Evolutionary conservation across 805 yeast genomes (phyloP), one percentile per base, ranked within the genome.

Genomic region (Isabelozyma gotoi): DNA sequence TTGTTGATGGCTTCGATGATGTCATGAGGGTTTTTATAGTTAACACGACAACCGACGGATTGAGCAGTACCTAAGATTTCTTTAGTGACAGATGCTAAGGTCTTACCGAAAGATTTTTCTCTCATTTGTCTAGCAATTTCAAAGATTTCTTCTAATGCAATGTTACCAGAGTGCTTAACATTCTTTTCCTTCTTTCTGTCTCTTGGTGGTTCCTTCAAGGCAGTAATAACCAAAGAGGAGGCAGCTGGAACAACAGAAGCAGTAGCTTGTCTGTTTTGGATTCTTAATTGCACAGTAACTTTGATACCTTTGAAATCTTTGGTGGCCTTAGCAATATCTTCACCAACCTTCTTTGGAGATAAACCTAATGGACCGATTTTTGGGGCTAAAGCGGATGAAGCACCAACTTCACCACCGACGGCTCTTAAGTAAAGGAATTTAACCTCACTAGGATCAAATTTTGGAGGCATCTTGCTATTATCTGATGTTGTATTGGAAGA

Each of bases 161-260:
- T 83, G 92, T 92, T 94, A 82, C 99, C 99, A 74, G 84, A 84
- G 88, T 94, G 99, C 84, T 91, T 90, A 77, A 94, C 88, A 82
- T 94, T 92, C 94, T 94, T 94, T 74, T 94, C 98, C 96, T 94
- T 94, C 95, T 94, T 94, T 83, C 97, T 86, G 85, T 94, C 99
- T 88, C 99, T 92, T 73, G 97, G 97, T 63, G 99, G 90, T 84
- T 94, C 99, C 84, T 94, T 94, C 73, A 94, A 84, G 63, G 99
- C 99, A 73, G 97, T 89, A 78, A 94, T 94, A 73, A 94, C 97
- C 68, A 94, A 84, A 62, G 99, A 90, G 48, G 98, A 92, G 64
- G 99, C 99, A 74, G 98, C 85, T 79, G 99, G 99, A 52, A 94
- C 99, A 75, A 94, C 98, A 52, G 97, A 89, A 63, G 95, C 96